A percentile compares a stretch with the other conserved stretches of the same genome.
phyloP scores from a whole-genome alignment of 2,329 filamentous ascomycete species.

The Fusarium setosum region DNA sequence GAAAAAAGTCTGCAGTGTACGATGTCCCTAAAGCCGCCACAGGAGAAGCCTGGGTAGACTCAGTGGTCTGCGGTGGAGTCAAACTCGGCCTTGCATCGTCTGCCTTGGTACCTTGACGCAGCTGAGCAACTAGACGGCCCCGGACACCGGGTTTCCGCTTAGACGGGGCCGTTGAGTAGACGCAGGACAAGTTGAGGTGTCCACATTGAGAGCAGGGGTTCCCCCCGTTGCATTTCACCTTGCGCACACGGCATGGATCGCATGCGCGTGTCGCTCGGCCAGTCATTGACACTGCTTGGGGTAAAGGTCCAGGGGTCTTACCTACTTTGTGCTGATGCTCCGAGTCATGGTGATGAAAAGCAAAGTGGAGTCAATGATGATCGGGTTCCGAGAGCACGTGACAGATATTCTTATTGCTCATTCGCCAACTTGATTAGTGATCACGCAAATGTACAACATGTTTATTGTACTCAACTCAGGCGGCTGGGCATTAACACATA shows the following conservation, averaged over 20 bases:
- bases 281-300: conserved; percentile 9
- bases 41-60: conserved; percentile 14
- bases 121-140: conserved; percentile 50
- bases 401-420: too few relatives aligned
- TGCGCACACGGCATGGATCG: conserved; percentile 52
- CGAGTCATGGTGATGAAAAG: too few relatives aligned
- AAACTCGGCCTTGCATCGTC: conserved; percentile 27
- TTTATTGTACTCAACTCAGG: too few relatives aligned
- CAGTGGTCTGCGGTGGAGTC: conserved; percentile 17
- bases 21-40: conserved; percentile 19
- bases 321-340: too few relatives aligned
- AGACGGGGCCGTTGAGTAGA: conserved; percentile 46
- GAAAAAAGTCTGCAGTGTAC: conserved; percentile 48
- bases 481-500: too few relatives aligned
- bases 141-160: conserved; percentile 50
- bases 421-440: too few relatives aligned
- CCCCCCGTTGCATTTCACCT: conserved; percentile 50
- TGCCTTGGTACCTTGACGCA: conserved; percentile 45
- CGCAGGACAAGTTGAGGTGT: conserved; percentile 49
- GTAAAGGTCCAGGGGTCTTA: too few relatives aligned
- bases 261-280: conserved; percentile 45
- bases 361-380: too few relatives aligned
- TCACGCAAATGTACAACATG: too few relatives aligned
- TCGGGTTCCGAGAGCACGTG: too few relatives aligned
- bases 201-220: conserved; percentile 51